Percentiles rank a stretch among this genome's conserved stretches.
phyloP scores from a whole-genome alignment of 768 basidiomycete genomes.

The Tricholoma sp. region DNA sequence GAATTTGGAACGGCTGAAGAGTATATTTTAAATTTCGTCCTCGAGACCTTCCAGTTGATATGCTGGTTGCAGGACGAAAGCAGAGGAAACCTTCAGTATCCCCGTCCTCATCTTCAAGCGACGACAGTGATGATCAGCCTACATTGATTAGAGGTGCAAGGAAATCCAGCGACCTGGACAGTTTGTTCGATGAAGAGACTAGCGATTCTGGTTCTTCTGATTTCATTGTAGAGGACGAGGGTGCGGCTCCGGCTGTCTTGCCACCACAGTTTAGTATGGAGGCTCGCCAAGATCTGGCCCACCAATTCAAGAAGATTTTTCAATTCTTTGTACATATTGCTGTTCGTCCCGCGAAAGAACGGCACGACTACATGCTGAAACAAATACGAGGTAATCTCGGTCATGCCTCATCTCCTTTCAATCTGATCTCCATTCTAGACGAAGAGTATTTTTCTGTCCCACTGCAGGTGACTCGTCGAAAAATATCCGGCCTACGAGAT shows the following conservation, averaged over 20 bases:
- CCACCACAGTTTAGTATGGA: conserved; percentile 80
- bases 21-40: conserved; percentile 26
- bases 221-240: conserved; percentile 69
- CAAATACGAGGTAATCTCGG: conserved; percentile 42
- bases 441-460: conserved; percentile 74
- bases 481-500: conserved; percentile 64
- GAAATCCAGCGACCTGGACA: conserved; percentile 31
- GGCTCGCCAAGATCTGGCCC: conserved; percentile 65
- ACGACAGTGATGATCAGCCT: conserved; percentile 23
- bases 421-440: conserved; percentile 22
- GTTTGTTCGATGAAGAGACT: conserved; percentile 33
- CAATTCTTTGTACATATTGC: conserved; percentile 85
- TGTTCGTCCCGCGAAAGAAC: conserved; percentile 46
- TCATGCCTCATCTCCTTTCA: background rate
- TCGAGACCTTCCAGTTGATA: background rate
- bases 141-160: conserved; percentile 43
- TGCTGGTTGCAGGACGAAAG: conserved; percentile 34
- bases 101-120: conserved; percentile 12
- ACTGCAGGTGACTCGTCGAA: conserved; percentile 61
- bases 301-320: conserved; percentile 85
- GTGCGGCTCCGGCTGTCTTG: conserved; percentile 36
- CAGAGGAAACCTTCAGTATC: conserved; percentile 33
- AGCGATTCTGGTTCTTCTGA: conserved; percentile 33
- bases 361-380: conserved; percentile 50
- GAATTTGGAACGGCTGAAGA: conserved; percentile 61